These are phyloP conservation scores for Wickerhamomyces mucosus DNA, from an alignment of 805 yeast species.

Conservation along the genomic window DNA sequence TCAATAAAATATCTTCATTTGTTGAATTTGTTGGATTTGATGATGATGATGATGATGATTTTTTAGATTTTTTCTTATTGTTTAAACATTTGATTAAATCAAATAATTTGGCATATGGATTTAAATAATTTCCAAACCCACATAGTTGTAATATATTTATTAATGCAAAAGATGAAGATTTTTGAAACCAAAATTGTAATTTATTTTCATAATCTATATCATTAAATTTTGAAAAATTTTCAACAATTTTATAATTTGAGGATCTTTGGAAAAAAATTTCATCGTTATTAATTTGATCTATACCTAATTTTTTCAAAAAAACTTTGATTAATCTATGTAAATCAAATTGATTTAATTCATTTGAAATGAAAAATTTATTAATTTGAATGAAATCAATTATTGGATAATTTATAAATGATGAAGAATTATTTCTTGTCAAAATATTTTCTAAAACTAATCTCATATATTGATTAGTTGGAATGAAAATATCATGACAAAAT, in stretches of 20 bases:
- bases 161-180: slow-evolving; percentile 66
- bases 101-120: slow-evolving; percentile 70
- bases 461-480: slow-evolving; percentile 72
- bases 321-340: neutral
- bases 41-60: slow-evolving; percentile 3
- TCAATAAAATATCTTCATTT: slow-evolving; percentile 1
- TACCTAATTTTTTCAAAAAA: slow-evolving; percentile 26
- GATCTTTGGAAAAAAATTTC: neutral
- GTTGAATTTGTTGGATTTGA: neutral
- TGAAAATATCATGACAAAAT: slow-evolving; percentile 73
- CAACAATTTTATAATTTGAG: neutral
- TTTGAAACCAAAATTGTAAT: slow-evolving; percentile 64
- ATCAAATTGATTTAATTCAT: slow-evolving; percentile 5
- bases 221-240: neutral
- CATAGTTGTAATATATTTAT: slow-evolving; percentile 66
- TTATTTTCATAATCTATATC: slow-evolving; percentile 21
- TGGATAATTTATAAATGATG: slow-evolving; percentile 14
- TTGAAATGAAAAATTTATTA: slow-evolving; percentile 16
- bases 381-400: slow-evolving; percentile 21
- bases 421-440: slow-evolving; percentile 2
- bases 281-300: slow-evolving; percentile 13
- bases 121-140: slow-evolving; percentile 68
- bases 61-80: slow-evolving; percentile 45
- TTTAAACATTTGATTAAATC: slow-evolving; percentile 59
- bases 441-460: slow-evolving; percentile 73